These are phyloP conservation scores for Ophiorrhiza pumila DNA, from an alignment of 257 asterid species.

Conservation along the genomic window DNA sequence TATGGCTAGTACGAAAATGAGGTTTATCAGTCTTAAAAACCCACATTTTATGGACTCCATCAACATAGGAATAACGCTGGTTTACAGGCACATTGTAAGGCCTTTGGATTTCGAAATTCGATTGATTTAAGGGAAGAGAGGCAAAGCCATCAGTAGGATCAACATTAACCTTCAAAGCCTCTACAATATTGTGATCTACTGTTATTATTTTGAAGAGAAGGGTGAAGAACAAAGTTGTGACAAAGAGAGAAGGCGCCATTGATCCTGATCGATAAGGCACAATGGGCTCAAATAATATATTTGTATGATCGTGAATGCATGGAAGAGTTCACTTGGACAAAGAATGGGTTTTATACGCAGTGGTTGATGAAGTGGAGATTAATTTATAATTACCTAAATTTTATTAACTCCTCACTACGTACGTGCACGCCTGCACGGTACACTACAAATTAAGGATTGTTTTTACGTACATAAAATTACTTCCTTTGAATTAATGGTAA, in stretches of 20 bases:
- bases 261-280: too few species aligned
- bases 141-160: slow-evolving; percentile 22
- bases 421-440: too few species aligned
- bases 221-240: not conserved
- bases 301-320: too few species aligned
- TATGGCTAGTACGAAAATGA: slow-evolving; percentile 15
- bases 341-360: too few species aligned
- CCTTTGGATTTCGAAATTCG: slow-evolving; percentile 18
- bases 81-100: slow-evolving; percentile 23
- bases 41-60: slow-evolving; percentile 27
- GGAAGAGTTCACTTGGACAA: too few species aligned
- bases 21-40: slow-evolving; percentile 27
- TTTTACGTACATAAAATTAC: too few species aligned
- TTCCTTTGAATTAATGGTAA: too few species aligned
- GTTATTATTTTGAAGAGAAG: not conserved
- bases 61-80: slow-evolving; percentile 20
- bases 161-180: slow-evolving; percentile 6
- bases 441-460: too few species aligned
- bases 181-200: not conserved
- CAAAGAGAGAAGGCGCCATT: not conserved
- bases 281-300: too few species aligned
- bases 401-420: too few species aligned
- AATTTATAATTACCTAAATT: too few species aligned
- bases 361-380: too few species aligned
- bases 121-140: slow-evolving; percentile 5